Base-by-base conservation (phyloP, 257 asterid species). In the Eucommia ulmoides region DNA sequence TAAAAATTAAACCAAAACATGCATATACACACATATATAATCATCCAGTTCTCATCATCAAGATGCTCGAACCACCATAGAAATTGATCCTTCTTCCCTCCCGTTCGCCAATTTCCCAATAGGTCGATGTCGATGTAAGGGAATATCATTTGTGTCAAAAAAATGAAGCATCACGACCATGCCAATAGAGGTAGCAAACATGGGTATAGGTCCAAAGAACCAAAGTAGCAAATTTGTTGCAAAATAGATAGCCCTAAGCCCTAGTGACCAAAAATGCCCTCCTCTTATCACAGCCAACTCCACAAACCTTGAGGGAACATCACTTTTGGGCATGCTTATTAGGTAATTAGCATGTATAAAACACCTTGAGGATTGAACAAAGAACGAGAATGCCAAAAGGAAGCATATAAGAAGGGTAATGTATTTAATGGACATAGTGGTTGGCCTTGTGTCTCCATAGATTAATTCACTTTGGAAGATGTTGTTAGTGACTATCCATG, bases 161-260 rank as follows among this genome's bases (percentile, higher is more conserved):
- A 64, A 70, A 48, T 78, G 76, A 54, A 81, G 81, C 49, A 81
- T 49, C 51, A 29, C 60, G 53, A 78, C 84, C 79, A 67, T 78
- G 7, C 49, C 35, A 22, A 81, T 49, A 6, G 84, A 74, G 25
- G 75, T 58, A 20, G 61, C 72, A 49, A 82, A 78, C 93, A 82
- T 82, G 1, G 93, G 93, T 4, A 82, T 76, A 3, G 93, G 84
- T 1, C 88, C 84, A 16, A 82, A 82, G 23, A 82, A 78, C 93
- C 88, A 82, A 7, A 79, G 50, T 72, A 82, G 47, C 62, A 82
- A 56, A 20, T 72, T 53, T 20, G 73, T 67, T 6, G 93, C 82
- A 22, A 82, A 82, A 42, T 78, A 82, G 12, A 82, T 33, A 1
- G 93, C 84, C 24, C 88, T 73, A 21, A 78, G 63, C 12, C 93